phyloP scores from a whole-genome alignment of 2,329 filamentous ascomycete genomes.

The Juglanconis sp. region DNA sequence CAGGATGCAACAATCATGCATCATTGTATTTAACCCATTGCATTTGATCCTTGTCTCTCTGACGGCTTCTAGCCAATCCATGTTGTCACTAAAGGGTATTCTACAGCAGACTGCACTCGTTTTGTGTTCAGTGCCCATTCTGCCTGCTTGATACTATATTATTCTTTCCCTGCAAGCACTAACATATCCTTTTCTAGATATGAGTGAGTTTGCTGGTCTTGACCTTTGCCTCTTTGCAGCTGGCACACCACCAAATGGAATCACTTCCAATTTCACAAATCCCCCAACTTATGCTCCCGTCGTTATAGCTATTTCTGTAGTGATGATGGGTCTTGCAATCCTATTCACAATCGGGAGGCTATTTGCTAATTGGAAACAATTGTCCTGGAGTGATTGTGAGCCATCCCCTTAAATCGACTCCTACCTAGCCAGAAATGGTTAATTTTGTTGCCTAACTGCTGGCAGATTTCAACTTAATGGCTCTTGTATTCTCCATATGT shows the following conservation, averaged over 20 bases:
- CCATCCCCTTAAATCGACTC: not conserved
- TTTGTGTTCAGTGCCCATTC: too few relatives aligned
- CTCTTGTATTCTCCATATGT: not conserved
- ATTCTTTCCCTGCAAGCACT: too few relatives aligned
- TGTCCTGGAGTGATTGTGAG: constrained; percentile 3
- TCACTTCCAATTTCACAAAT: not conserved
- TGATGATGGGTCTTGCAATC: not conserved
- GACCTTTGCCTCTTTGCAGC: not conserved
- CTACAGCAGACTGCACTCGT: too few relatives aligned
- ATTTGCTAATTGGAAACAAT: constrained; percentile 2
- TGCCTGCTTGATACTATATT: too few relatives aligned
- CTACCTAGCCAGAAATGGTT: not conserved
- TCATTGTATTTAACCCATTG: too few relatives aligned
- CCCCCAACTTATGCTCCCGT: not conserved
- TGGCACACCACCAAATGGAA: not conserved
- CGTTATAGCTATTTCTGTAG: not conserved
- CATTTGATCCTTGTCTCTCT: too few relatives aligned
- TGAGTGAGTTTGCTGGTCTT: not conserved
- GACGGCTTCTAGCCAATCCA: too few relatives aligned
- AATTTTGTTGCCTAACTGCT: not conserved
- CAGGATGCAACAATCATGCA: too few relatives aligned
- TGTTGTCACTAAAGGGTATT: too few relatives aligned
- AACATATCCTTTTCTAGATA: too few relatives aligned
- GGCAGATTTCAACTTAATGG: not conserved
- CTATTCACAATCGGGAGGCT: not conserved